Conservation (phyloP, 495 filamentous ascomycete species). For the Penicillium paxilli region DNA sequence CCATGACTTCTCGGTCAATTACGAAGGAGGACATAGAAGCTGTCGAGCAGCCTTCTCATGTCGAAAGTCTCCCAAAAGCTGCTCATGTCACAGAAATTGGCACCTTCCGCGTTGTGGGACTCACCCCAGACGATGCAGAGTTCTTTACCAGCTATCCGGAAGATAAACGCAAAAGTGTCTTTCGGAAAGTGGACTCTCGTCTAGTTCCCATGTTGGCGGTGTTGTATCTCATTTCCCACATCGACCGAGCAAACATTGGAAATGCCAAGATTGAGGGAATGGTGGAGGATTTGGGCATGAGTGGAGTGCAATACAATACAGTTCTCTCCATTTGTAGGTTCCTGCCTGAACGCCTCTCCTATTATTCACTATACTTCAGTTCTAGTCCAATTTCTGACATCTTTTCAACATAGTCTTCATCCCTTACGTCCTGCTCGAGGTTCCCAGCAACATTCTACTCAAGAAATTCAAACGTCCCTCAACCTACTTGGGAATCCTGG, state of each 20-base stretch:
- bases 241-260: constrained; percentile 65
- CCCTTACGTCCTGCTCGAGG: constrained; percentile 64
- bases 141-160: constrained; percentile 21
- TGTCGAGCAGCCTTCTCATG: constrained; percentile 7
- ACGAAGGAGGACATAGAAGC: constrained; percentile 13
- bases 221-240: constrained; percentile 49
- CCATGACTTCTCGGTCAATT: constrained; percentile 6
- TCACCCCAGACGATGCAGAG: constrained; percentile 22
- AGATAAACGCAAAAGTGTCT: constrained; percentile 16
- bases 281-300: constrained; percentile 58
- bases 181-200: constrained; percentile 26
- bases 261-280: constrained; percentile 77
- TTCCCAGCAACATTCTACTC: constrained; percentile 57
- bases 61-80: constrained; percentile 10
- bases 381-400: too few species aligned
- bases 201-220: constrained; percentile 34
- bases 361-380: too few species aligned
- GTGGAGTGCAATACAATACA: constrained; percentile 61
- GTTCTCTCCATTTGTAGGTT: constrained; percentile 53
- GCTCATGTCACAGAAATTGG: constrained; percentile 16
- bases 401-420: constrained; percentile 60
- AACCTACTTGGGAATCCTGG: constrained; percentile 52
- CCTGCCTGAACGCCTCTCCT: too few species aligned
- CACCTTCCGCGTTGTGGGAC: constrained; percentile 21
- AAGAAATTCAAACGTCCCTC: constrained; percentile 33